A percentile compares a stretch with the other conserved stretches of the same genome.
Conservation (phyloP, 2,329 filamentous ascomycete genomes). For the Colletotrichum sublineola region DNA sequence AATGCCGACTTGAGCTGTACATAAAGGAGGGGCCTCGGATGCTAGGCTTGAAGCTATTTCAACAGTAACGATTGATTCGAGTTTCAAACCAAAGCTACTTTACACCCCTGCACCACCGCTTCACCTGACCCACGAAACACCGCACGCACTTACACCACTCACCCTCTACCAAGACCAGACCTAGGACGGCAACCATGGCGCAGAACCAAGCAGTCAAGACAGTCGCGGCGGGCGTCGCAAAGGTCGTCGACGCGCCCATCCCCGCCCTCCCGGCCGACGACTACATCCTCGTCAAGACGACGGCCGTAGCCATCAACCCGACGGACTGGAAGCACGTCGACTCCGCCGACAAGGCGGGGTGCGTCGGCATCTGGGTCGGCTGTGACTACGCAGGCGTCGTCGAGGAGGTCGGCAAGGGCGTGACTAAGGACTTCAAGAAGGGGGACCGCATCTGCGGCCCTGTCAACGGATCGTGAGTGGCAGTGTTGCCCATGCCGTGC, state of each 20-base stretch:
- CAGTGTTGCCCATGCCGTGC: not conserved
- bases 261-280: conserved; percentile 46
- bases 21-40: not conserved
- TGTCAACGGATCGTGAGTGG: conserved; percentile 51
- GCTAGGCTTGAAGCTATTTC: not conserved
- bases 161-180: not conserved
- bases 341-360: conserved; percentile 40
- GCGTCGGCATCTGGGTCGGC: conserved; percentile 49
- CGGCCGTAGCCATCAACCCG: conserved; percentile 55
- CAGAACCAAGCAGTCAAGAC: conserved; percentile 42
- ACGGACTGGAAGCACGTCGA: conserved; percentile 54
- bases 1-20: not conserved
- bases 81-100: not conserved
- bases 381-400: conserved; percentile 64
- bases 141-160: not conserved
- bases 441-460: conserved; percentile 62
- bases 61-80: not conserved
- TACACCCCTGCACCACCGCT: not conserved
- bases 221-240: conserved; percentile 44
- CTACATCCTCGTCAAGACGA: conserved; percentile 52
- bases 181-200: conserved; percentile 24
- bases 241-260: conserved; percentile 48
- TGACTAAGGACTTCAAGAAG: conserved; percentile 58
- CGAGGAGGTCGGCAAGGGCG: conserved; percentile 58
- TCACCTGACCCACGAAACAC: not conserved